phyloP scores from a whole-genome alignment of 1,284 basidiomycete genomes.

The Irpex lacteus region DNA sequence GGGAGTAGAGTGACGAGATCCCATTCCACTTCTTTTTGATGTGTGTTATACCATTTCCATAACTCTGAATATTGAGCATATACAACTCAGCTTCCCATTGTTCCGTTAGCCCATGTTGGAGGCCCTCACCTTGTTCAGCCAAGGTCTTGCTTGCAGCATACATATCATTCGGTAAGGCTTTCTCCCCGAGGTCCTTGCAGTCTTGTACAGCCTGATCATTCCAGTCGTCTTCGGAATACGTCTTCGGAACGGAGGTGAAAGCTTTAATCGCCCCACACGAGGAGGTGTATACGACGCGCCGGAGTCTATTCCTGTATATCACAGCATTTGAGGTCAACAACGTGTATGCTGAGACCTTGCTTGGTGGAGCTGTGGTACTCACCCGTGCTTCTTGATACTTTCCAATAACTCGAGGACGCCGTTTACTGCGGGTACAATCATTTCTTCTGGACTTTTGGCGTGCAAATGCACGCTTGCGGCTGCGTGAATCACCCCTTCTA shows the following conservation, averaged over 20 bases:
- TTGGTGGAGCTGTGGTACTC: not conserved
- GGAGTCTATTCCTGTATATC: slow-evolving; percentile 5
- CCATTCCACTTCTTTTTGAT: slow-evolving; percentile 3
- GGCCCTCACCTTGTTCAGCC: not conserved
- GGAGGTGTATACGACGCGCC: slow-evolving; percentile 10
- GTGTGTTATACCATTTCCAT: not conserved
- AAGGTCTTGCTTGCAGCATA: slow-evolving; percentile 7
- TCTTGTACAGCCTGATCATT: not conserved
- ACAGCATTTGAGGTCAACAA: not conserved
- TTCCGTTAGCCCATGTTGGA: no score
- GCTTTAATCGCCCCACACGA: slow-evolving; percentile 7
- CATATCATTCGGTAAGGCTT: not conserved
- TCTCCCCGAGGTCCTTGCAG: not conserved
- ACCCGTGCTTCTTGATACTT: slow-evolving; percentile 3
- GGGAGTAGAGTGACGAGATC: slow-evolving; percentile 11
- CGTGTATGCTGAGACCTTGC: not conserved
- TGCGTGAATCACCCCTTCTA: not conserved
- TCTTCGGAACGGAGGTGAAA: slow-evolving; percentile 5
- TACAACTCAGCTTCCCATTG: not conserved
- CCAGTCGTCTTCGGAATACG: slow-evolving; percentile 5
- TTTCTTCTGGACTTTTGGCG: not conserved
- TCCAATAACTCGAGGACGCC: slow-evolving; percentile 11
- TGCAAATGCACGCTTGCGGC: not conserved
- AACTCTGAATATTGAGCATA: not conserved
- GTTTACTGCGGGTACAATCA: slow-evolving; percentile 11